Conservation (phyloP, 2,329 filamentous ascomycete genomes). For the Aspergillus phoenicis region DNA sequence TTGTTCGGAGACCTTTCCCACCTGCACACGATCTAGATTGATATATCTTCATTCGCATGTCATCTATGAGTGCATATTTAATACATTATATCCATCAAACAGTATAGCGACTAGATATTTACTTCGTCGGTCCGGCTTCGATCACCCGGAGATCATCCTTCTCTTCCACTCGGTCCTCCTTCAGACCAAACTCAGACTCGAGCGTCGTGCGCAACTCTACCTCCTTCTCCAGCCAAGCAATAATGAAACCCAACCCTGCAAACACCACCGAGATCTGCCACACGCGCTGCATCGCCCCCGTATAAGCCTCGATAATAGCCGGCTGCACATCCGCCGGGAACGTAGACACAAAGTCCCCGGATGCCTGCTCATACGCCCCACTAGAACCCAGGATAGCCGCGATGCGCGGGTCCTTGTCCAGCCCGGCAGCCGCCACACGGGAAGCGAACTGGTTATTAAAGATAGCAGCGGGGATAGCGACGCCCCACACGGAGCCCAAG, state of each 20-base stretch:
- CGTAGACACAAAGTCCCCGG: neutral
- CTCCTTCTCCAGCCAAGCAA: slow-evolving; percentile 17
- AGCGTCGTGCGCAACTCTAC: slow-evolving; percentile 19
- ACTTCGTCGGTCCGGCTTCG: too few relatives aligned
- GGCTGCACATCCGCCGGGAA: neutral
- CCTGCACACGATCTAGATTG: too few relatives aligned
- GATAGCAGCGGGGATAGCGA: slow-evolving; percentile 32
- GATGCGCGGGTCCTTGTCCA: too few relatives aligned
- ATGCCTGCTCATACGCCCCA: neutral
- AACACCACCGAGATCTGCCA: slow-evolving; percentile 23
- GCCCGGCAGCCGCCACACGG: too few relatives aligned
- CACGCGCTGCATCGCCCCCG: slow-evolving; percentile 13
- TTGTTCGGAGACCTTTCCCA: too few relatives aligned
- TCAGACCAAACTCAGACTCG: slow-evolving; percentile 15
- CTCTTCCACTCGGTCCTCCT: neutral
- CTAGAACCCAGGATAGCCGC: too few relatives aligned
- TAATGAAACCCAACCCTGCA: slow-evolving; percentile 17
- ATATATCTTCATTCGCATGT: too few relatives aligned
- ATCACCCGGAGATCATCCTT: too few relatives aligned
- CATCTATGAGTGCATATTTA: too few relatives aligned
- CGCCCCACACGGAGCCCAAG: slow-evolving; percentile 37
- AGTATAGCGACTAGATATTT: too few relatives aligned
- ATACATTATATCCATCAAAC: too few relatives aligned
- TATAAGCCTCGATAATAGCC: slow-evolving; percentile 11
- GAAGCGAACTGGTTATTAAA: slow-evolving; percentile 29